Conservation (phyloP, 2,329 filamentous ascomycete genomes). For the Tolypocladium pustulatum region DNA sequence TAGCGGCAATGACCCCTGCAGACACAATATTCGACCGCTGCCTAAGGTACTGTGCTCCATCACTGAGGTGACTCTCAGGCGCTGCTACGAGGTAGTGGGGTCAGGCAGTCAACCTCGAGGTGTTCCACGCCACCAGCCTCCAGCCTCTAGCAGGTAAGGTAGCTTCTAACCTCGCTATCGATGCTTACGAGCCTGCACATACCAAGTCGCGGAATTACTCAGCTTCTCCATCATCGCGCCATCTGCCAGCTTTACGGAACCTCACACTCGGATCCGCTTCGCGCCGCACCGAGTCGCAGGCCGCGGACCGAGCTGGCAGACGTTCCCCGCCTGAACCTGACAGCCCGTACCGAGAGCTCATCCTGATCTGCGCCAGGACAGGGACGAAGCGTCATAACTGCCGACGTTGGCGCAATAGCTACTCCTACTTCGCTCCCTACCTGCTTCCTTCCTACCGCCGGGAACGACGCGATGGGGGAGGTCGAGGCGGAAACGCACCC, state of each 20-base stretch:
- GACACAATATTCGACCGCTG: too few species aligned
- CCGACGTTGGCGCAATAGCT: slow-evolving; percentile 1
- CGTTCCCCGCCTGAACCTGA: background rate
- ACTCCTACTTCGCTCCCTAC: slow-evolving; percentile 4
- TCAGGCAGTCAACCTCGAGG: background rate
- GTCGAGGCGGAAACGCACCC: background rate
- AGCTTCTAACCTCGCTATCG: background rate
- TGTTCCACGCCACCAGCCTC: background rate
- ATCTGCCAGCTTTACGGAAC: background rate
- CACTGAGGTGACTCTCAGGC: too few species aligned
- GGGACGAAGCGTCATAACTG: background rate
- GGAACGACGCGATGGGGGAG: background rate
- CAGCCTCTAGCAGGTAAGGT: background rate
- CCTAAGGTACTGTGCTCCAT: too few species aligned
- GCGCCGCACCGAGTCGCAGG: background rate
- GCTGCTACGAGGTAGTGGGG: background rate
- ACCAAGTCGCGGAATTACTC: background rate
- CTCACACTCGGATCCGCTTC: background rate
- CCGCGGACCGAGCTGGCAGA: background rate
- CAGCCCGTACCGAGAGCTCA: background rate
- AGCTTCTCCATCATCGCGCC: background rate
- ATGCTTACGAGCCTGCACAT: background rate
- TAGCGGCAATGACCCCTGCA: too few species aligned
- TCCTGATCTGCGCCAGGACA: background rate
- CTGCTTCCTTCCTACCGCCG: background rate